Evolutionary conservation across 2,329 filamentous ascomycete genomes (phyloP).

Genomic region (Nemania serpens): DNA sequence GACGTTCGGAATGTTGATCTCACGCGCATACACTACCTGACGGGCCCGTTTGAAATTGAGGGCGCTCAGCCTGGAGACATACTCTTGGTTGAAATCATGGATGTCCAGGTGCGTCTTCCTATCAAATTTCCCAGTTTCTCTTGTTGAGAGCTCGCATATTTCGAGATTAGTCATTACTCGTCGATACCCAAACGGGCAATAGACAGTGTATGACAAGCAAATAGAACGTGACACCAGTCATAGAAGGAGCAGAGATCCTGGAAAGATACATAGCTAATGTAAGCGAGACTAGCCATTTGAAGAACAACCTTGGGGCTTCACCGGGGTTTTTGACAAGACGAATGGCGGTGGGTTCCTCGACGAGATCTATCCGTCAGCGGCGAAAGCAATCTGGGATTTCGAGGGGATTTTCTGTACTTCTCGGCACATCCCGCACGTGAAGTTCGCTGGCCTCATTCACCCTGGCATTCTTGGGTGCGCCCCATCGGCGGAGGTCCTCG

Average conservation of each 20-base stretch:
- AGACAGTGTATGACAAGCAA: background rate
- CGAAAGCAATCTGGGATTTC: conserved; percentile 65
- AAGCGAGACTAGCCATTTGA: conserved; percentile 67
- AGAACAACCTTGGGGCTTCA: conserved; percentile 88
- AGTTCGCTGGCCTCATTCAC: conserved; percentile 88
- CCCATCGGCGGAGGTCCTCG: conserved; percentile 76
- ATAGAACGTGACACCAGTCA: background rate
- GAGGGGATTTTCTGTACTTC: conserved; percentile 71
- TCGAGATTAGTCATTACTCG: no score
- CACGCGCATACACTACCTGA: conserved; percentile 84
- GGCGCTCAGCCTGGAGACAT: conserved; percentile 84
- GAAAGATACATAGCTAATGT: conserved; percentile 3
- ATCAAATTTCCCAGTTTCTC: background rate
- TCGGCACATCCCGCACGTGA: conserved; percentile 83
- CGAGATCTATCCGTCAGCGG: conserved; percentile 80
- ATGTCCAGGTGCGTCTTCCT: conserved; percentile 56
- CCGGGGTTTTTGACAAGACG: conserved; percentile 75
- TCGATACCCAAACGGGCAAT: background rate
- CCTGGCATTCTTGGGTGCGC: conserved; percentile 91
- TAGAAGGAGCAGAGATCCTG: background rate
- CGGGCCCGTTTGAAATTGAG: conserved; percentile 86
- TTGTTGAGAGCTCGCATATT: no score
- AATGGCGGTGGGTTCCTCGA: conserved; percentile 92
- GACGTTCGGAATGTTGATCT: conserved; percentile 85
- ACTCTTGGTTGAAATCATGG: conserved; percentile 86